Conservation (phyloP, 2,329 filamentous ascomycete genomes). For the Epichloe elymi region DNA sequence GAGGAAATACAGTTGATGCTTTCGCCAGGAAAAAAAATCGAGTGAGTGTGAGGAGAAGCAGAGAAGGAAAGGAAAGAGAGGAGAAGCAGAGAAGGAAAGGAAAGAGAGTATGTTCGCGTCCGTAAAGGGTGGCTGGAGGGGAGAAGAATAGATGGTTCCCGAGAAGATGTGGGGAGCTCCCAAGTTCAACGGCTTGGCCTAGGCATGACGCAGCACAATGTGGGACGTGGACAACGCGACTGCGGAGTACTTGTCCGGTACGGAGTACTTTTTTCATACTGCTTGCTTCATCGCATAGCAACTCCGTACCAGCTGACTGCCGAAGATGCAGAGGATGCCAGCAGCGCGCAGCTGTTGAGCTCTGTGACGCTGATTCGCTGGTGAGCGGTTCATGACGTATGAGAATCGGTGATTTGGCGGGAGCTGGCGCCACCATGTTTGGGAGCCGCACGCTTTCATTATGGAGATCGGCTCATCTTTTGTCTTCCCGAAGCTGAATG, state of each 20-base stretch:
- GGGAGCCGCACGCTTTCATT: too few species aligned
- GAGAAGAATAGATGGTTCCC: background rate
- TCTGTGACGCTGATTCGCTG: slow-evolving; percentile 3
- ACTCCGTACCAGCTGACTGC: background rate
- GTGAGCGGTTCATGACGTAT: slow-evolving; percentile 6
- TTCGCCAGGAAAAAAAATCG: background rate
- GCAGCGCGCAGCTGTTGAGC: background rate
- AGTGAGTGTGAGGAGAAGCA: background rate
- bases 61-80: background rate
- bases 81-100: too few species aligned
- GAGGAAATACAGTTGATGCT: background rate
- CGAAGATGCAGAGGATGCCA: slow-evolving; percentile 2
- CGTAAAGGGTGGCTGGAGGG: background rate
- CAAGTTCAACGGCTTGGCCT: background rate
- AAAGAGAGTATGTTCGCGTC: too few species aligned
- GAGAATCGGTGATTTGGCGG: background rate
- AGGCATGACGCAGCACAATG: background rate
- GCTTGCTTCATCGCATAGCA: background rate
- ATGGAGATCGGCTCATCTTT: too few species aligned
- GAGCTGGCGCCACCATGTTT: background rate
- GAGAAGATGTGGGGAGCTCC: background rate
- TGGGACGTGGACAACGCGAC: background rate
- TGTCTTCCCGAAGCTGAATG: too few species aligned
- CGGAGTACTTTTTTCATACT: too few species aligned
- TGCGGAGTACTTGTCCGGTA: too few species aligned